phyloP scores from a whole-genome alignment of 805 yeast genomes.

The Suhomyces emberorum region DNA sequence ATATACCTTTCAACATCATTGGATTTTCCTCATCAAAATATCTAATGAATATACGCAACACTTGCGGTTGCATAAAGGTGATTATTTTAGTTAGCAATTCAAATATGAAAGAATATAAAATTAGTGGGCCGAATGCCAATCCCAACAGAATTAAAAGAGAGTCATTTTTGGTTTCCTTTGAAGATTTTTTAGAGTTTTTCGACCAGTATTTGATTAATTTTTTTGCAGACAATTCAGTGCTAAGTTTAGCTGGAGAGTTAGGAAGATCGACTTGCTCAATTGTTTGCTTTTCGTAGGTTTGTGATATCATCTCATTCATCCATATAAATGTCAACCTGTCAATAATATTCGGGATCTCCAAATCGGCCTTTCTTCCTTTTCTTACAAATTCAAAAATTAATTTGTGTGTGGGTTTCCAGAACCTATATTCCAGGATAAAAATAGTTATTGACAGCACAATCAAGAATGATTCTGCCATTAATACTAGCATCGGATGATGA shows the following conservation, averaged over 20 bases:
- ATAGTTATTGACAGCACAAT: conserved; percentile 29
- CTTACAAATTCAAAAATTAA: conserved; percentile 27
- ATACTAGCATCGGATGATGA: conserved; percentile 2
- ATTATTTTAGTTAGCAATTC: conserved; percentile 22
- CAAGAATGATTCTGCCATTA: conserved; percentile 22
- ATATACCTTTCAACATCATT: conserved; percentile 57
- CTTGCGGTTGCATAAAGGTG: conserved; percentile 80
- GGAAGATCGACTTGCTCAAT: conserved; percentile 34
- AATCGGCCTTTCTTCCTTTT: conserved; percentile 14
- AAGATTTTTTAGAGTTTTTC: neutral
- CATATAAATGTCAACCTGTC: conserved; percentile 43
- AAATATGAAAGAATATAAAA: conserved; percentile 18
- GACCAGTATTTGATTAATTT: conserved; percentile 16
- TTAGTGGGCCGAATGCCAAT: conserved; percentile 25
- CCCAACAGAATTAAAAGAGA: conserved; percentile 18
- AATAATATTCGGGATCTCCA: conserved; percentile 29
- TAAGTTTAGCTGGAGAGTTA: conserved; percentile 22
- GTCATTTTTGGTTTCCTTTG: conserved; percentile 5
- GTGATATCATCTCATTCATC: conserved; percentile 44
- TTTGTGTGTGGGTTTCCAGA: conserved; percentile 40
- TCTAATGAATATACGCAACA: conserved; percentile 62
- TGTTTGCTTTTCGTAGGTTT: conserved; percentile 36
- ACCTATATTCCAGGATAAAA: conserved; percentile 35
- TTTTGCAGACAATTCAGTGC: conserved; percentile 18
- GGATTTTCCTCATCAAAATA: conserved; percentile 49